Base-by-base conservation (phyloP, 352 stramenopile genomes). In the Lagenidium giganteum region DNA sequence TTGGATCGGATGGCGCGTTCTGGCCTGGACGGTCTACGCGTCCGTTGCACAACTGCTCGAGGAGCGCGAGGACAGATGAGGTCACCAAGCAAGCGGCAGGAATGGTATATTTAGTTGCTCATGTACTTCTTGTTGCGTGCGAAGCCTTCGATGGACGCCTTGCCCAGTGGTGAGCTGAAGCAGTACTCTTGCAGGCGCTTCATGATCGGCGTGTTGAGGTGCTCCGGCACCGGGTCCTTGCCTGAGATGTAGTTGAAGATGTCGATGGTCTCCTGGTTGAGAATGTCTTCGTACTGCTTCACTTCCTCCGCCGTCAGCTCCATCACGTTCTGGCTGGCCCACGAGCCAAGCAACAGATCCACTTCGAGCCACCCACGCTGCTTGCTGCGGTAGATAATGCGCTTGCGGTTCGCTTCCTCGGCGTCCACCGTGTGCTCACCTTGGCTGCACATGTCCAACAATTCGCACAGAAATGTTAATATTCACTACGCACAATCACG, bases 211-310 rank as follows among this genome's bases (percentile, higher is more conserved):
- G 78, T 92, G 51, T 92, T 60, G n/a, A 95, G 51, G 40, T 61
- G 51, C 30, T 84, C 67, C 0, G 94, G 94, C 25, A 97, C 64
- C 45, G 71, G 44, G 45, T 77, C 78, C 55, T 96, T 88, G 38
- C 89, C 73, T 5, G 90, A 97, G 51, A 98, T 91, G 49, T 97
- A 93, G 68, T 98, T 98, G 74, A 97, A 98, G 61, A 98, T 98
- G 74, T 98, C 95, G 58, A 98, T 97, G 8, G 95, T 98, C 69
- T 98, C 95, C 54, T 95, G 75, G 68, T 98, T 98, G 23, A 98
- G 67, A 65, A 98, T 97, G 48, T 83, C 70, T 61, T 98, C 95
- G 70, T 96, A 98, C 56, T 98, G 66, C 57, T 95, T 59, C 20
- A 97, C 60, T 56, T 98, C 87, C 6, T 88, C 64, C 4, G 59